These are phyloP conservation scores for Leishmania guyanensis DNA, from an alignment of 208 protist species.

Conservation along the genomic window DNA sequence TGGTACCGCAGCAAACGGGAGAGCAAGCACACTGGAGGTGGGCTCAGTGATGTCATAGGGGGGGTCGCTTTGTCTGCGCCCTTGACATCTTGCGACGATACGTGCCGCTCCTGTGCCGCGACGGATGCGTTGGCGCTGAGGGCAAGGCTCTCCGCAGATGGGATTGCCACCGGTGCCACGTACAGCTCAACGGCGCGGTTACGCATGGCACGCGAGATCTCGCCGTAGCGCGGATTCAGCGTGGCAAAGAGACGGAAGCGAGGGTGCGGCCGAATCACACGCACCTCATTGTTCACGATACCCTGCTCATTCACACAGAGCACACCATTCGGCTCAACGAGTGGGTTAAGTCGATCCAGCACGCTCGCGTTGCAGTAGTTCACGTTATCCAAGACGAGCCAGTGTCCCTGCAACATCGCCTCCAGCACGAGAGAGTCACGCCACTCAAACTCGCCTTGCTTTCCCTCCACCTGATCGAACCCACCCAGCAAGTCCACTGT, in stretches of 20 bases:
- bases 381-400: conserved; percentile 99
- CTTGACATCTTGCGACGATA: conserved; percentile 1
- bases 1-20: conserved; percentile 65
- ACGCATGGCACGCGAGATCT: conserved; percentile 99
- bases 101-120: conserved; percentile 10
- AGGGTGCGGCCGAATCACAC: conserved; percentile 94
- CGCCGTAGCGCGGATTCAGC: conserved; percentile 97
- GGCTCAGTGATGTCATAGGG: conserved; percentile 2
- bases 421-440: conserved; percentile 98
- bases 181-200: conserved; percentile 99
- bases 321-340: conserved; percentile 97
- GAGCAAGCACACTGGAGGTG: conserved; percentile 25
- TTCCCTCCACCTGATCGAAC: conserved; percentile 98
- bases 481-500: conserved; percentile 99
- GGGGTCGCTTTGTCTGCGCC: background rate
- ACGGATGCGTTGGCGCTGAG: conserved; percentile 32
- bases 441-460: conserved; percentile 99
- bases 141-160: conserved; percentile 65
- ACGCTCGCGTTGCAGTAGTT: conserved; percentile 99
- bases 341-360: conserved; percentile 99
- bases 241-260: conserved; percentile 99
- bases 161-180: conserved; percentile 78
- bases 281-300: conserved; percentile 92
- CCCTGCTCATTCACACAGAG: conserved; percentile 97
- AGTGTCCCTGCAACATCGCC: conserved; percentile 96